Conservation (phyloP, 768 basidiomycete species). For the Leucocoprinus leucothites region DNA sequence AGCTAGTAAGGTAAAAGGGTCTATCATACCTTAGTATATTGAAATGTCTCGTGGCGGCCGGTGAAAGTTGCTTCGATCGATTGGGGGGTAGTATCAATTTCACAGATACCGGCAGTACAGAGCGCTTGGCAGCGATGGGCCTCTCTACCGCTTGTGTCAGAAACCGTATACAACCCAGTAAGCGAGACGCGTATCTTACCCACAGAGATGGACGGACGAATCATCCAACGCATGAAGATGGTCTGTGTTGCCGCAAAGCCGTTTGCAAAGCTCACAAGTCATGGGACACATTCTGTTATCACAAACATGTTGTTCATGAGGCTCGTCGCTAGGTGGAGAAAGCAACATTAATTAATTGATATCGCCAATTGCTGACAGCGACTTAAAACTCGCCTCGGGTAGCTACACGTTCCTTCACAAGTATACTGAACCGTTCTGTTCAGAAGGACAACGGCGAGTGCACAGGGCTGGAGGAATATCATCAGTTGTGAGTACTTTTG, state of each 20-base stretch:
- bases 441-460: slow-evolving; percentile 21
- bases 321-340: slow-evolving; percentile 32
- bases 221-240: slow-evolving; percentile 51
- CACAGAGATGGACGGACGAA: slow-evolving; percentile 50
- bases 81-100: slow-evolving; percentile 56
- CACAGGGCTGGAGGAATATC: slow-evolving; percentile 35
- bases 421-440: slow-evolving; percentile 29
- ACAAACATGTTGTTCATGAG: slow-evolving; percentile 47
- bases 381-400: slow-evolving; percentile 32
- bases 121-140: slow-evolving; percentile 41
- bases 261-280: slow-evolving; percentile 51
- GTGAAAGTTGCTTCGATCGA: slow-evolving; percentile 62
- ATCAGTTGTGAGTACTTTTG: too few relatives aligned
- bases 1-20: too few relatives aligned
- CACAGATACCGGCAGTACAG: slow-evolving; percentile 52
- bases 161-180: not conserved
- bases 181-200: slow-evolving; percentile 28
- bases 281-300: slow-evolving; percentile 52
- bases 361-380: too few relatives aligned
- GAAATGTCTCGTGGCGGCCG: slow-evolving; percentile 57
- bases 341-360: not conserved
- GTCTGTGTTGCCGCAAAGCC: slow-evolving; percentile 42
- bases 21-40: slow-evolving; percentile 68
- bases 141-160: slow-evolving; percentile 33
- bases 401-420: slow-evolving; percentile 40